A percentile compares a stretch with the other conserved stretches of the same genome.
Evolutionary conservation across 129 eudicot genomes (phyloP).

Genomic region (Tanacetum coccineum): DNA sequence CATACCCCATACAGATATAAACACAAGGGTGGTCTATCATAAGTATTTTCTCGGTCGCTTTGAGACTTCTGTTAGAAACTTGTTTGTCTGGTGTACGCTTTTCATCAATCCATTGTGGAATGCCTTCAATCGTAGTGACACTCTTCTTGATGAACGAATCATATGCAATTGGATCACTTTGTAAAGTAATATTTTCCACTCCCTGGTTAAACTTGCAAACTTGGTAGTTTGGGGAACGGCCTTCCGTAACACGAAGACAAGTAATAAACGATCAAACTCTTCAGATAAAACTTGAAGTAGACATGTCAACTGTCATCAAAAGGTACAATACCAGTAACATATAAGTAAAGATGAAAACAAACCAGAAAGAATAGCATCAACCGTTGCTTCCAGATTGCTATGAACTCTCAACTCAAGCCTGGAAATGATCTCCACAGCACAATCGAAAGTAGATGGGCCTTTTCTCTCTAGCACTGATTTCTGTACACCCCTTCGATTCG

Average conservation of each 20-base stretch:
- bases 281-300: no score
- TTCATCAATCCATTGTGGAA: slow-evolving; percentile 34
- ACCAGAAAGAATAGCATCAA: slow-evolving; percentile 93
- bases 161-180: slow-evolving; percentile 27
- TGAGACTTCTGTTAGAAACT: slow-evolving; percentile 29
- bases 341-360: slow-evolving; percentile 14
- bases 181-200: slow-evolving; percentile 22
- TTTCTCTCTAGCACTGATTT: slow-evolving; percentile 84
- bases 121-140: slow-evolving; percentile 37
- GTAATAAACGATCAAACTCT: slow-evolving; percentile 3
- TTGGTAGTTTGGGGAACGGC: slow-evolving; percentile 73
- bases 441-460: slow-evolving; percentile 85
- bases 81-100: slow-evolving; percentile 26
- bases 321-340: background rate
- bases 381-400: slow-evolving; percentile 71
- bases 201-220: slow-evolving; percentile 57
- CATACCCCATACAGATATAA: slow-evolving; percentile 92
- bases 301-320: no score
- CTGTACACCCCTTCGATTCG: slow-evolving; percentile 93
- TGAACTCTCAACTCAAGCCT: slow-evolving; percentile 79
- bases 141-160: slow-evolving; percentile 32
- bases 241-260: slow-evolving; percentile 49
- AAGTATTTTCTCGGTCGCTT: slow-evolving; percentile 28
- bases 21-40: slow-evolving; percentile 41
- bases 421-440: slow-evolving; percentile 91